A percentile compares a stretch with the other conserved stretches of the same genome.
Evolutionary conservation across 2,329 filamentous ascomycete species (phyloP).

Genomic region (Fusarium begoniae): DNA sequence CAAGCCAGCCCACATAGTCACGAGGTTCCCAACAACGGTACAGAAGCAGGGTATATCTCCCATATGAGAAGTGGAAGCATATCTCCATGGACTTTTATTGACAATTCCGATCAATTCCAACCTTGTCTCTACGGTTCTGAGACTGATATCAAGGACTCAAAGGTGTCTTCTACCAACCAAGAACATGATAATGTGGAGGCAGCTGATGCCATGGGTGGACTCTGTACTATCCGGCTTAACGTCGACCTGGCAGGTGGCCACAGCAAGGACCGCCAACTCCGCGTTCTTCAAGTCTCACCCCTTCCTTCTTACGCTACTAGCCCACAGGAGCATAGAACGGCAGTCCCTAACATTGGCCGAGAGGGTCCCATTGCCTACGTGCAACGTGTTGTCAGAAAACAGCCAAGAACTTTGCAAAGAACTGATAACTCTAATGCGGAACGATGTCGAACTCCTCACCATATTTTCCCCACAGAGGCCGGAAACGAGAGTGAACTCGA

Average conservation of each 20-base stretch:
- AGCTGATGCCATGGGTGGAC: background rate
- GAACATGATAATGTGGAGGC: background rate
- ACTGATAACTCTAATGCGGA: background rate
- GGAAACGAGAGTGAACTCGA: background rate
- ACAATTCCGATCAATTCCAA: background rate
- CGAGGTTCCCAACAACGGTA: background rate
- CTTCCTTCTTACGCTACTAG: background rate
- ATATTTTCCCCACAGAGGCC: background rate
- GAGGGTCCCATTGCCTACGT: slow-evolving; percentile 19
- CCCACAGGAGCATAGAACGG: background rate
- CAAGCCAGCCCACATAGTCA: background rate
- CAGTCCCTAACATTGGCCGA: background rate
- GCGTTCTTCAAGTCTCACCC: slow-evolving; percentile 30
- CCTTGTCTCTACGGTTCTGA: slow-evolving; percentile 11
- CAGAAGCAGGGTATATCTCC: background rate
- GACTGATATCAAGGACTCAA: background rate
- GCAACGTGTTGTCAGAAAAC: slow-evolving; percentile 7
- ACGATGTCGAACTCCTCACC: background rate
- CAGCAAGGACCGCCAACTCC: slow-evolving; percentile 11
- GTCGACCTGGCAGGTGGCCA: background rate
- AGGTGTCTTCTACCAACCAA: background rate
- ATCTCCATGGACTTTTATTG: slow-evolving; percentile 6
- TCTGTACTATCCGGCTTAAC: slow-evolving; percentile 21
- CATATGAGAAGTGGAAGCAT: background rate
- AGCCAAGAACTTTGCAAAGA: slow-evolving; percentile 2